Evolutionary conservation across 805 yeast species (phyloP).

Genomic region (Zygosaccharomyces rouxii): DNA sequence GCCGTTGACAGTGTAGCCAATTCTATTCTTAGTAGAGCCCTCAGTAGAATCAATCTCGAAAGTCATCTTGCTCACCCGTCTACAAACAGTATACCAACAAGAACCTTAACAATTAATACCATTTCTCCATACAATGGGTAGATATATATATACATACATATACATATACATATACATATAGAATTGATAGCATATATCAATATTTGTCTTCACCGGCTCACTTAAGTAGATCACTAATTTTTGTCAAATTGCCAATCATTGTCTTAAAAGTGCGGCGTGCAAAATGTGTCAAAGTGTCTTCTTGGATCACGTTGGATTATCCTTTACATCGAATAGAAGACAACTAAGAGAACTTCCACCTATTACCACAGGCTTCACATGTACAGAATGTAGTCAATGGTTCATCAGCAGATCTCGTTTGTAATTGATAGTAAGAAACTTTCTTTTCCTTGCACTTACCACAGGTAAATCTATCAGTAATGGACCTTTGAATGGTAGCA

Average conservation of each 20-base stretch:
- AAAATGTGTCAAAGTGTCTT: constrained; percentile 2
- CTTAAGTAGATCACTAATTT: neutral
- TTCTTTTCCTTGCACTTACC: constrained; percentile 97
- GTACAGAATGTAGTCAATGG: constrained; percentile 98
- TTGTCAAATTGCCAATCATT: neutral
- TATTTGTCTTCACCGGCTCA: neutral
- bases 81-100: neutral
- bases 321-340: neutral
- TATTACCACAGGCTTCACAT: constrained; percentile 94
- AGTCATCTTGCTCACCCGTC: neutral
- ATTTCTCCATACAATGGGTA: neutral
- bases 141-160: neutral
- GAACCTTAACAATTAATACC: constrained; percentile 1
- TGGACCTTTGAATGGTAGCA: constrained; percentile 92
- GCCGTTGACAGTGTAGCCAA: neutral
- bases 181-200: neutral
- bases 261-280: neutral
- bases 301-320: neutral
- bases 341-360: constrained; percentile 88
- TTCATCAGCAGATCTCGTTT: constrained; percentile 97
- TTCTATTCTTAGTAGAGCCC: neutral
- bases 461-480: constrained; percentile 93
- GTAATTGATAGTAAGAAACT: constrained; percentile 95
- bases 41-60: neutral
- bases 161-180: neutral